Conservation (phyloP, 352 stramenopile genomes). For the Sclerospora graminicola region DNA sequence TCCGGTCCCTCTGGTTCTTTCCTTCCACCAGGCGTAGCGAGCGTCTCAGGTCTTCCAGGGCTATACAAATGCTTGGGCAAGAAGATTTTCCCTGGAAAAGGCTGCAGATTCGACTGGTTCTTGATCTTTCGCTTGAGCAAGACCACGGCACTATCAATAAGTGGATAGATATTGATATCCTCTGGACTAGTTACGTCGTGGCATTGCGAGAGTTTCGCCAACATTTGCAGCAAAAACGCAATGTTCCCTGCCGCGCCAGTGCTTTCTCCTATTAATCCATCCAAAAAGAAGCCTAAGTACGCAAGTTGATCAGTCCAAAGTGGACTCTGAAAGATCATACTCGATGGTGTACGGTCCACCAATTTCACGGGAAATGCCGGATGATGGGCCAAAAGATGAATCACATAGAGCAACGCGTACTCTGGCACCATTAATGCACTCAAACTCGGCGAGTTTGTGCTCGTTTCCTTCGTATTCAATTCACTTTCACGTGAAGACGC, state of each 20-base stretch:
- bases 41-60: slow-evolving; percentile 12
- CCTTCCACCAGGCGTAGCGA: slow-evolving; percentile 9
- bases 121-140: slow-evolving; percentile 80
- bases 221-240: slow-evolving; percentile 74
- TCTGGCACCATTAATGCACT: slow-evolving; percentile 72
- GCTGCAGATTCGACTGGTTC: slow-evolving; percentile 73
- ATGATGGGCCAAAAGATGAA: slow-evolving; percentile 77
- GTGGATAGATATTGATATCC: slow-evolving; percentile 40
- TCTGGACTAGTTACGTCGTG: slow-evolving; percentile 41
- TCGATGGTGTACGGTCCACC: slow-evolving; percentile 21
- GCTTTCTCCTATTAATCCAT: slow-evolving; percentile 48
- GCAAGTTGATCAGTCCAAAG: slow-evolving; percentile 53
- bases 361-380: slow-evolving; percentile 44
- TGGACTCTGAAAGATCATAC: slow-evolving; percentile 16
- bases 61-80: slow-evolving; percentile 62
- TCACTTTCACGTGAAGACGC: slow-evolving; percentile 21
- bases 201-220: slow-evolving; percentile 64
- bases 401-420: slow-evolving; percentile 69
- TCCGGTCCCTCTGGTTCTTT: slow-evolving; percentile 20
- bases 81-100: slow-evolving; percentile 77
- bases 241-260: slow-evolving; percentile 66
- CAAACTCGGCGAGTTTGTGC: slow-evolving; percentile 1
- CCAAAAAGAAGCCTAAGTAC: slow-evolving; percentile 64
- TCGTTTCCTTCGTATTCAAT: slow-evolving; percentile 3
- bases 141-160: slow-evolving; percentile 43